Percentiles rank a stretch among this genome's conserved stretches.
These are phyloP conservation scores for Serendipita vermifera DNA, from an alignment of 768 basidiomycete genomes.

Conservation along the genomic window DNA sequence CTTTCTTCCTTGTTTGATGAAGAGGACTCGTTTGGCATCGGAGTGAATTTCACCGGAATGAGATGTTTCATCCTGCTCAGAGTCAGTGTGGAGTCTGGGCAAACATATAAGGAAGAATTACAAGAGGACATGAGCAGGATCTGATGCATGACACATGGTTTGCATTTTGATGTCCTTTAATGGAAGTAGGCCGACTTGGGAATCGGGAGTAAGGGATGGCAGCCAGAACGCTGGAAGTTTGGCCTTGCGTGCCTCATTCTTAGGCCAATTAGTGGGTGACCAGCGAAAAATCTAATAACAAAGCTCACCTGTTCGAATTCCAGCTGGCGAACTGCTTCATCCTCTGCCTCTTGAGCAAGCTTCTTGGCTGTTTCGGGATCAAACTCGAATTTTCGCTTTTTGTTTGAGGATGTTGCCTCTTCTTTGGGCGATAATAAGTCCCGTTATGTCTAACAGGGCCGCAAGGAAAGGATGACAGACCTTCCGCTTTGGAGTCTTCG, in stretches of 20 bases:
- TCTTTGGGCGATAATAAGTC: constrained; percentile 20
- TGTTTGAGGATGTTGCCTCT: constrained; percentile 34
- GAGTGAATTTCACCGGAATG: constrained; percentile 66
- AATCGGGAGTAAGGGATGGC: constrained; percentile 77
- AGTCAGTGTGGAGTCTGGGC: not conserved
- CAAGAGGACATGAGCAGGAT: constrained; percentile 65
- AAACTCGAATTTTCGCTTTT: constrained; percentile 80
- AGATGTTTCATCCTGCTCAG: constrained; percentile 61
- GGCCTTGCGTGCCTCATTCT: constrained; percentile 64
- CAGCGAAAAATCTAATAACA: not conserved
- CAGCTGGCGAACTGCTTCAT: constrained; percentile 69
- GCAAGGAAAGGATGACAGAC: constrained; percentile 14
- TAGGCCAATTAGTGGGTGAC: not conserved
- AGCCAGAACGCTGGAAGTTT: constrained; percentile 98
- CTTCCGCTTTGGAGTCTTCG: constrained; percentile 49
- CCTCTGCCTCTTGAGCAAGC: constrained; percentile 71
- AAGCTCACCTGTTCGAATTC: constrained; percentile 53
- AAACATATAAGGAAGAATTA: constrained; percentile 28
- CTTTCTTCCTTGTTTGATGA: constrained; percentile 27
- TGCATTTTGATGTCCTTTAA: constrained; percentile 73
- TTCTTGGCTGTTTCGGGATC: constrained; percentile 57
- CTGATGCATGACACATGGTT: constrained; percentile 76
- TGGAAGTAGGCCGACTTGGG: constrained; percentile 24
- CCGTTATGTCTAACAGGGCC: not conserved
- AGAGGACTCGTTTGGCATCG: constrained; percentile 21